Base-by-base conservation (phyloP, 2,329 filamentous ascomycete genomes). In the Alternaria brassicicola region DNA sequence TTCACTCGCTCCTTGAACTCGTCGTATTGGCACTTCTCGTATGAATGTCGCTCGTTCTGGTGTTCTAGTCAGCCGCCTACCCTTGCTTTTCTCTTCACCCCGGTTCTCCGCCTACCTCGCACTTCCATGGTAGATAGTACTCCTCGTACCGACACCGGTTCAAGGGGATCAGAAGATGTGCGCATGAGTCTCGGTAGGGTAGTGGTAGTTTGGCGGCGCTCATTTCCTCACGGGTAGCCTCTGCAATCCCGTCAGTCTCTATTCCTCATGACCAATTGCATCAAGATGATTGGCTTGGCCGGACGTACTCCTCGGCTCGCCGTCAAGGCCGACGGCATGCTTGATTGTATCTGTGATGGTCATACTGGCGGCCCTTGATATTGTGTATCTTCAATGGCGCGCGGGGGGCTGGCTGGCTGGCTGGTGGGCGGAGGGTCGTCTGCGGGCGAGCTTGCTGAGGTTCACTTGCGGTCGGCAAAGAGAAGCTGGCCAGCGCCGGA, bases 11-110 rank as follows among this genome's bases (percentile, higher is more conserved):
- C 92, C 88, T 97, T 97, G 85, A 99, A 99, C 79, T 98, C 95
- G 66, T 91, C 91, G 81, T 99, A 99, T 77, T 99, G 95, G 87
- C 95, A 99, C 80, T 98, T 98, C 79, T 99, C 95, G 85, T 99
- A 99, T 75, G 89, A 90, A 82, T 99, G 95, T 83, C 95, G 86
- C 85, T 99, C 95, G 79, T 93, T 88, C 95, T 98, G 76, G 59
- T 17, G 8, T 23, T 10, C 21, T 1, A 3, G 60, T 75, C 54
- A 73, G 69, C 58, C 50, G 4, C 23, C 35, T 31, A n/a, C 48
- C 26, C 17, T n/a, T 38, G 4, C 23, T 31, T 52, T 23, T 43
- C 23, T 33, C 21, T 48, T 2, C 17, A 13, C 13, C 3, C 6
- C n/a, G 42, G 30, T 28, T 9, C 13, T 39, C 49, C 41, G 46